Evolutionary conservation across 306 rosid species (phyloP).

Genomic region (Vachellia pachyceras): DNA sequence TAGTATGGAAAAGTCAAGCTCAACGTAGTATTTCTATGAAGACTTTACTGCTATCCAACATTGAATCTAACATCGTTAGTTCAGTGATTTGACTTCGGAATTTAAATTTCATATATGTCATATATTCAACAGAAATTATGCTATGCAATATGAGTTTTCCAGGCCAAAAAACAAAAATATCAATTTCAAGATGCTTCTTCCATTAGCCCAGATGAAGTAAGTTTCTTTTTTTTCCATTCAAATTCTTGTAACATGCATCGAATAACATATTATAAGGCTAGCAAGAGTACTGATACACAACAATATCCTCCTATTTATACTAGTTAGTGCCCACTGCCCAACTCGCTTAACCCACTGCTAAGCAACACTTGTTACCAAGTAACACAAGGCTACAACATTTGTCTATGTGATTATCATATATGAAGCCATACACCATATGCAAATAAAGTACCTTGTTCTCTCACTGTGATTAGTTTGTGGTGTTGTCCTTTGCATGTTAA

Average conservation of each 20-base stretch:
- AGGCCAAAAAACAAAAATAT: not conserved
- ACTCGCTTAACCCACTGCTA: not conserved
- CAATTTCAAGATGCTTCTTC: not conserved
- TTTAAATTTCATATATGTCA: not conserved
- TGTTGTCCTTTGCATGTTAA: constrained; percentile 32
- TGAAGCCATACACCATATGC: constrained; percentile 20
- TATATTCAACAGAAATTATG: not conserved
- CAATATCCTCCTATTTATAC: too few species aligned
- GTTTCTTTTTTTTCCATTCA: not conserved
- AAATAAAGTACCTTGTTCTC: constrained; percentile 51
- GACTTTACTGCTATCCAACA: not conserved
- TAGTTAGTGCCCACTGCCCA: not conserved
- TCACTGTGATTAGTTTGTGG: constrained; percentile 40
- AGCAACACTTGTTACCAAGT: not conserved
- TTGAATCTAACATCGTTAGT: not conserved
- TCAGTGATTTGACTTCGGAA: not conserved
- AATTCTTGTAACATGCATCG: not conserved
- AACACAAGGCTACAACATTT: not conserved
- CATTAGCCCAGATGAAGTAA: not conserved
- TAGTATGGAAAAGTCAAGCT: not conserved
- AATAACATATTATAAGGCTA: not conserved
- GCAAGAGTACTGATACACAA: not conserved
- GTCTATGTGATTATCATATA: not conserved
- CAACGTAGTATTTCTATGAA: not conserved
- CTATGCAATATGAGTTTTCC: not conserved